Base-by-base conservation (phyloP, 2,329 filamentous ascomycete species). In the Colletotrichum australisinense region DNA sequence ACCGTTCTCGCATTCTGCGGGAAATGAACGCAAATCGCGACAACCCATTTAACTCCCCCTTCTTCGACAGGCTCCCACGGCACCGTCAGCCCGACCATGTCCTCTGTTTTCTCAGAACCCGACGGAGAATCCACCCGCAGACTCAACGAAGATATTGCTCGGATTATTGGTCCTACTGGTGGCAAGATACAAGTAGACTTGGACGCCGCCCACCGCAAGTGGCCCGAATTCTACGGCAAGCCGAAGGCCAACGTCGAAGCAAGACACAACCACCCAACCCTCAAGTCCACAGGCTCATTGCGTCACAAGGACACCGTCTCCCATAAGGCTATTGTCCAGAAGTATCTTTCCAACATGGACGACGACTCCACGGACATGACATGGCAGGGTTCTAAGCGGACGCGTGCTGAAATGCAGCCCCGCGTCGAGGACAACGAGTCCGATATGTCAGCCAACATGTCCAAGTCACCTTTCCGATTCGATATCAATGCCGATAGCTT, bases 41-140 rank as follows among this genome's bases (percentile, higher is more conserved):
- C 72, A 88, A 90, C 79, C 88, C 88, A 6, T 90, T 89, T 82
- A 88, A 88, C 80, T 90, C 88, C 24, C 88, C 88, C 88, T 24
- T 89, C 88, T 7, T 90, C 88, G 7, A 90, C 88, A 35, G 88
- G 88, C 68, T 88, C 87, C 65, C 88, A 89, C 80, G 88, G 88
- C 78, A 89, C 88, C 74, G 84, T 90, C 75, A 88, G 87, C 78
- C 85, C 87, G 67, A 90, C 88, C 58, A 78, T 86, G 64, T 88
- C 88, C 49, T 86, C 88, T 55, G 81, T 90, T 76, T 88, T 88
- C 73, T 86, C 87, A 69, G 85, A 86, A 69, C 86, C 86, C 49
- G 87, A 89, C 72, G 87, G 84, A 79, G 88, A 90, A 78, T 88
- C 87, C 35, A 89, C 88, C 53, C 86, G 86, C 69, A 83, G 82